These are phyloP conservation scores for Polychaeton citri DNA, from an alignment of 2,329 filamentous ascomycete genomes.

Conservation along the genomic window DNA sequence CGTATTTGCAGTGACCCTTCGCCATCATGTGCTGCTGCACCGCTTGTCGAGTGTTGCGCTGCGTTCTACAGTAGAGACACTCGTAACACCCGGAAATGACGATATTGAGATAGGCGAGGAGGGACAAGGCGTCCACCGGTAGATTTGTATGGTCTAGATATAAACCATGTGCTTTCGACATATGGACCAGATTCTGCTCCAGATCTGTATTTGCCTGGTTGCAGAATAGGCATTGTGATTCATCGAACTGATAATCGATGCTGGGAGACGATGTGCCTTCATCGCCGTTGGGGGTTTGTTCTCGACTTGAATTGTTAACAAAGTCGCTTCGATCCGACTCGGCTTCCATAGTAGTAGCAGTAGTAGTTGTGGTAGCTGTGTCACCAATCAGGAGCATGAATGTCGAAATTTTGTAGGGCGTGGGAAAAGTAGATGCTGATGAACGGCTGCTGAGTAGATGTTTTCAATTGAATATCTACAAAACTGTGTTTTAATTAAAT, in stretches of 20 bases:
- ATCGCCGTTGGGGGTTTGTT: not conserved
- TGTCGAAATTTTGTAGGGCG: not conserved
- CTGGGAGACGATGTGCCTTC: not conserved
- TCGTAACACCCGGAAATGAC: conserved; percentile 37
- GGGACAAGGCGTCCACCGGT: conserved; percentile 31
- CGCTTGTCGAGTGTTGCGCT: conserved; percentile 29
- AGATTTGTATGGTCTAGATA: conserved; percentile 17
- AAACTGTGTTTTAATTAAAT: too few relatives aligned
- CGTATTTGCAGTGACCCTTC: conserved; percentile 33
- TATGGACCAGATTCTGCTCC: conserved; percentile 31
- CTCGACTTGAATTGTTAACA: not conserved
- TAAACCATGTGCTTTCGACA: conserved; percentile 37
- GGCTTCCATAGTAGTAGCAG: not conserved
- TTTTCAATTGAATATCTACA: too few relatives aligned
- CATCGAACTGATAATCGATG: not conserved
- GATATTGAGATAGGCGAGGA: conserved; percentile 36
- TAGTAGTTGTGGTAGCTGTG: not conserved
- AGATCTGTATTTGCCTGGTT: conserved; percentile 16
- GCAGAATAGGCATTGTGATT: conserved; percentile 26
- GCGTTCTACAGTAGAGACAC: conserved; percentile 38
- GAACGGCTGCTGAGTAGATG: too few relatives aligned
- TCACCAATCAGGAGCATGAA: not conserved
- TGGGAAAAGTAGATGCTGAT: too few relatives aligned
- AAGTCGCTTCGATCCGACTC: not conserved
- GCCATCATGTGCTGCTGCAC: conserved; percentile 39